Evolutionary conservation across 805 yeast genomes (phyloP), one percentile per base, ranked within the genome.

Genomic region (Ogataea zsoltii): DNA sequence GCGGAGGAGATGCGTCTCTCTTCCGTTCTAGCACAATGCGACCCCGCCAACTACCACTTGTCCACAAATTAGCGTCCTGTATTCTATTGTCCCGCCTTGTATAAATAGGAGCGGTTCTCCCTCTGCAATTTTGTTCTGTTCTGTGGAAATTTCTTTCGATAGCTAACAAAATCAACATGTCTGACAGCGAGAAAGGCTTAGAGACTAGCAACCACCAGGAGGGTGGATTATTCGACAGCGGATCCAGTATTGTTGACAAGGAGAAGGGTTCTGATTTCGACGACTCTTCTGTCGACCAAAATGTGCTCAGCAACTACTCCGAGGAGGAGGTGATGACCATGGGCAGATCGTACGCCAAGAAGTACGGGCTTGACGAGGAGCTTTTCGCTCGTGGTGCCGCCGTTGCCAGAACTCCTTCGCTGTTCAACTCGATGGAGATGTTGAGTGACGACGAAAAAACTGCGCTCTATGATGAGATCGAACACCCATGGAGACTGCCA

Each of bases 351-450:
- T 83, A 82, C 62, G 88, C 88, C 16, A 53, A 63, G 29, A 77
- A 78, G 53, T 69, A 82, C 53, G 74, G 68, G 6, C 59, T 83
- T 54, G 85, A 80, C 49, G 71, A 71, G 11, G 86, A 80, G 18
- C 67, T 83, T 38, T 82, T 83, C 61, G 83, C 79, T 5, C 70
- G 71, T 36, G 89, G 79, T 17, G 90, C 88, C 1, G 84, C 84
- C 4, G 61, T 83, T 37, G 87, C 90, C 2, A 70, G 88, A 62
- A 62, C 67, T 34, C 88, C 88, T 5, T 56, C 53, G 14, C 76
- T 71, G 2, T 83, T 71, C 64, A 79, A 78, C 58, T 70, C 79
- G 18, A 79, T 82, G 87, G 61, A 63, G 0, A 74, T 76, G 51
- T 60, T 83, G 36, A 38, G 69, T 2, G 82, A 77, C 49, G 80